Evolutionary conservation across 2,329 filamentous ascomycete genomes (phyloP).

Genomic region (Lasiodiplodia sp.): DNA sequence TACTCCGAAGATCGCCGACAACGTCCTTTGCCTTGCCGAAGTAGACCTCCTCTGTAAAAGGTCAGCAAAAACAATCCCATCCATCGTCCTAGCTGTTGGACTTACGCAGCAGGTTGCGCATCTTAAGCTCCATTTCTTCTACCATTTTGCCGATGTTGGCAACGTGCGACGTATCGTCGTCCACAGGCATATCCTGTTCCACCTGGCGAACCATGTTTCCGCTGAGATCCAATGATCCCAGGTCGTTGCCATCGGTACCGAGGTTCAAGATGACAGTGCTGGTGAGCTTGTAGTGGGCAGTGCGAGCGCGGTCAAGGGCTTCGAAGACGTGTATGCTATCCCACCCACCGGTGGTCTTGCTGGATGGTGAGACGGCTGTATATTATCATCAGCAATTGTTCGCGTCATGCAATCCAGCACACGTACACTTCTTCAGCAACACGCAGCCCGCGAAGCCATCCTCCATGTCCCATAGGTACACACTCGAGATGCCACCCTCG

Average conservation of each 20-base stretch:
- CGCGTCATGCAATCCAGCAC: not conserved
- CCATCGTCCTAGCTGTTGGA: not conserved
- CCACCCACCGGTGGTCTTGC: conserved; percentile 81
- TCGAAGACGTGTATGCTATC: conserved; percentile 99
- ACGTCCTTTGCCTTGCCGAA: conserved; percentile 99
- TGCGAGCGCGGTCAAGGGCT: conserved; percentile 88
- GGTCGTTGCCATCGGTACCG: conserved; percentile 72
- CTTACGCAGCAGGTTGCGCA: conserved; percentile 80
- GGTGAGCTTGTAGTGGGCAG: conserved; percentile 96
- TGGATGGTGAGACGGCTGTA: conserved; percentile 70
- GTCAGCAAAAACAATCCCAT: conserved; percentile 35
- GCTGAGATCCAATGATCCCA: conserved; percentile 89
- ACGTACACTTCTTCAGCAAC: conserved; percentile 87
- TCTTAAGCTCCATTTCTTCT: conserved; percentile 99
- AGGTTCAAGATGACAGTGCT: conserved; percentile 95
- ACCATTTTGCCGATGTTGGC: conserved; percentile 92
- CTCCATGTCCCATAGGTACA: conserved; percentile 98
- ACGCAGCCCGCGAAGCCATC: conserved; percentile 98
- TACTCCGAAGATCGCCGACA: conserved; percentile 90
- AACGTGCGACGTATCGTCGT: conserved; percentile 91
- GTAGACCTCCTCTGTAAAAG: conserved; percentile 80
- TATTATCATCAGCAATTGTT: conserved; percentile 28
- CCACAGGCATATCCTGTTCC: conserved; percentile 87
- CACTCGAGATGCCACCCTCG: conserved; percentile 92
- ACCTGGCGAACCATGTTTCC: conserved; percentile 99